phyloP scores from a whole-genome alignment of 768 basidiomycete genomes.

The Podaxis sp. region DNA sequence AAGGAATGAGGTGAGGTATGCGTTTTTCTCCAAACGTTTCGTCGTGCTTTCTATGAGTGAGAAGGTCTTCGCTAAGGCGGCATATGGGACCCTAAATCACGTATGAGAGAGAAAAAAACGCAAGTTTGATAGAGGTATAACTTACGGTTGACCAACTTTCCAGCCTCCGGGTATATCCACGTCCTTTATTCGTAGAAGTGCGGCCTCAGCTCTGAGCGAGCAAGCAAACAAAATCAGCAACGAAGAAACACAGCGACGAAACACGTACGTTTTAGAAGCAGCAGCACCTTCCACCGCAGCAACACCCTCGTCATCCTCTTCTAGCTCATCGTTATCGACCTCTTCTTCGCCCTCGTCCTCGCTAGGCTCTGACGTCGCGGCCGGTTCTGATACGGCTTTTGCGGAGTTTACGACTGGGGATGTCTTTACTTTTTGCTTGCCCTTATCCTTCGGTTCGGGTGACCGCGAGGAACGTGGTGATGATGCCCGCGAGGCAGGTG shows the following conservation, averaged over 20 bases:
- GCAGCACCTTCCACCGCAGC: slow-evolving; percentile 28
- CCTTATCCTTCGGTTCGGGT: slow-evolving; percentile 6
- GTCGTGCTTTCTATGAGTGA: slow-evolving; percentile 90
- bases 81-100: slow-evolving; percentile 79
- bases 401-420: slow-evolving; percentile 17
- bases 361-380: slow-evolving; percentile 18
- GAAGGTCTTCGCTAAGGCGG: slow-evolving; percentile 87
- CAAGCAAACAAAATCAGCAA: slow-evolving; percentile 3
- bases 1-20: slow-evolving; percentile 85
- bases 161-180: slow-evolving; percentile 82
- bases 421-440: slow-evolving; percentile 24
- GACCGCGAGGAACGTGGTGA: slow-evolving; percentile 3
- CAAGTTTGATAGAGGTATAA: slow-evolving; percentile 15
- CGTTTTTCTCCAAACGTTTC: slow-evolving; percentile 90
- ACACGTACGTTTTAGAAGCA: slow-evolving; percentile 61
- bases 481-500: background rate
- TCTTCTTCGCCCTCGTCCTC: slow-evolving; percentile 34
- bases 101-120: slow-evolving; percentile 5
- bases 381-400: slow-evolving; percentile 26
- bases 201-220: slow-evolving; percentile 60
- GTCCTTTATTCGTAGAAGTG: slow-evolving; percentile 54
- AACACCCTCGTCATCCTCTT: slow-evolving; percentile 25
- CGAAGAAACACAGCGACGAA: background rate
- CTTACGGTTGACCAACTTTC: slow-evolving; percentile 84
- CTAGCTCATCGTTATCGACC: slow-evolving; percentile 13